Percentiles rank a stretch among this genome's conserved stretches.
These are phyloP conservation scores for Teunomyces pallodes DNA, from an alignment of 805 yeast species.

Conservation along the genomic window DNA sequence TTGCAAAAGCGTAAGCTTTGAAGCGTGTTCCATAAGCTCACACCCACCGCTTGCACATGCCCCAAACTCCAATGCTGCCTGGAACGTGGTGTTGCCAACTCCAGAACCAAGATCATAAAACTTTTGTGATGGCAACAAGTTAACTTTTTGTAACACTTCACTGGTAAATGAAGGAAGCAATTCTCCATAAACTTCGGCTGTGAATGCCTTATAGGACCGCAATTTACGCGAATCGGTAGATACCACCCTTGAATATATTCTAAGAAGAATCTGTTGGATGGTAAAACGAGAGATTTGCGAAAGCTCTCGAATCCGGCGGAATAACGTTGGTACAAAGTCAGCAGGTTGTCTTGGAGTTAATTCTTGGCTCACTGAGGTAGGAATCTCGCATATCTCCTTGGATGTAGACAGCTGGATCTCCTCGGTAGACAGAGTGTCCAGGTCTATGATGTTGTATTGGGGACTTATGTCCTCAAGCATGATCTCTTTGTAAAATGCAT, in stretches of 20 bases:
- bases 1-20: conserved; percentile 63
- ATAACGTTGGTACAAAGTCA: conserved; percentile 19
- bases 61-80: conserved; percentile 85
- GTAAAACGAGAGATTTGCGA: conserved; percentile 25
- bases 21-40: conserved; percentile 84
- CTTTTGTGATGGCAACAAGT: conserved; percentile 48
- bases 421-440: neutral
- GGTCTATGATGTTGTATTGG: conserved; percentile 3
- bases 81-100: conserved; percentile 88
- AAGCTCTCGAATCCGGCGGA: conserved; percentile 18
- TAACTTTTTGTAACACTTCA: conserved; percentile 58
- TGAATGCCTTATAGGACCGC: conserved; percentile 76
- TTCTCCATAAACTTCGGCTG: conserved; percentile 90
- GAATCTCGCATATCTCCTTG: conserved; percentile 1
- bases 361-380: neutral
- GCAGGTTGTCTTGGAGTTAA: conserved; percentile 16
- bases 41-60: conserved; percentile 78
- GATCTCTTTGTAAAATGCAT: conserved; percentile 16
- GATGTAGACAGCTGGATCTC: neutral
- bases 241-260: conserved; percentile 73
- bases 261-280: conserved; percentile 67
- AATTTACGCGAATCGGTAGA: conserved; percentile 68
- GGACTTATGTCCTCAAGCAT: conserved; percentile 13
- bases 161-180: conserved; percentile 75
- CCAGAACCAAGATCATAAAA: conserved; percentile 93